phyloP scores from a whole-genome alignment of 352 stramenopile species.

The Phytophthora palmivora region DNA sequence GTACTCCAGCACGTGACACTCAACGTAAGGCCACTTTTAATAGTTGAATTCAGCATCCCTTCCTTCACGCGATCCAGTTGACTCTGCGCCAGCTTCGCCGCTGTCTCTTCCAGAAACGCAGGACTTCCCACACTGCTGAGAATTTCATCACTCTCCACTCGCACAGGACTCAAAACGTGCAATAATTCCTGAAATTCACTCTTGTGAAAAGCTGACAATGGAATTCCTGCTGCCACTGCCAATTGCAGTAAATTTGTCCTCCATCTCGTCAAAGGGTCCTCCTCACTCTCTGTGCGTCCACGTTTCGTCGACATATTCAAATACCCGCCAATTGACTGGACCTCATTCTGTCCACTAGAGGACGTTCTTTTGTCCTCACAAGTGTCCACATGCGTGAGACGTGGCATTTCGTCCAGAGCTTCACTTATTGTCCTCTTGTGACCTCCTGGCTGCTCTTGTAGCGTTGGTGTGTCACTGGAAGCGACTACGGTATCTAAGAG shows the following conservation, averaged over 20 bases:
- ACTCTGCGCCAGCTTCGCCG: conserved; percentile 40
- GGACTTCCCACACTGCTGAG: conserved; percentile 39
- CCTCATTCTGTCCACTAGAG: conserved; percentile 16
- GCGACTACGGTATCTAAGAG: conserved; percentile 23
- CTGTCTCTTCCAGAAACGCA: conserved; percentile 49
- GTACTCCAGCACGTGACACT: conserved; percentile 78
- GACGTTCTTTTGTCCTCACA: conserved; percentile 2
- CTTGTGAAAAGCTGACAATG: conserved; percentile 49
- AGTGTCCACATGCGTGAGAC: conserved; percentile 8
- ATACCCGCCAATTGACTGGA: not conserved
- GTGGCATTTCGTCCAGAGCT: conserved; percentile 12
- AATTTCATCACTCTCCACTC: not conserved
- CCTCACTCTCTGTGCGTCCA: conserved; percentile 23
- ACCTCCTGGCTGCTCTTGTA: conserved; percentile 10
- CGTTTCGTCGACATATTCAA: conserved; percentile 22
- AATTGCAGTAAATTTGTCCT: conserved; percentile 39
- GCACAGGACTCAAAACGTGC: conserved; percentile 27
- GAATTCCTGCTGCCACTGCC: conserved; percentile 45
- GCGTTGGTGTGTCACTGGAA: not conserved
- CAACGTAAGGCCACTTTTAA: conserved; percentile 81
- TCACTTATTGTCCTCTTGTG: conserved; percentile 32
- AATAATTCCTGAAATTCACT: conserved; percentile 56
- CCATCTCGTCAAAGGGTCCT: conserved; percentile 24
- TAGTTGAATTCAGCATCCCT: conserved; percentile 82
- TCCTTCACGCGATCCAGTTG: conserved; percentile 85